These are phyloP conservation scores for Colletotrichum karsti DNA, from an alignment of 2,329 filamentous ascomycete genomes.

Conservation along the genomic window DNA sequence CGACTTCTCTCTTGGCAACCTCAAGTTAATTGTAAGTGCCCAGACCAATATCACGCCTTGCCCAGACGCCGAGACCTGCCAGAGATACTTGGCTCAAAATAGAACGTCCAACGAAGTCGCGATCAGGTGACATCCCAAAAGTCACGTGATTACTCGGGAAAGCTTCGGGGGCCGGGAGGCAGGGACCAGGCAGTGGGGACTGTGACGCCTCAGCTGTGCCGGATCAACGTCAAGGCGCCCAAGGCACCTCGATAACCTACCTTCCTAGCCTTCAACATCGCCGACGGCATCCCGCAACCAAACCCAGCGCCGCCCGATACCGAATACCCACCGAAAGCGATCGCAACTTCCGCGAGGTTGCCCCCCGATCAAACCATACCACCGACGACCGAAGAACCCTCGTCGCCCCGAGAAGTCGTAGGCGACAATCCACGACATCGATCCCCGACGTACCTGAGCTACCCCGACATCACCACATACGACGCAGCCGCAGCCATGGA, in stretches of 20 bases:
- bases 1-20: not conserved
- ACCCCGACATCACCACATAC: not conserved
- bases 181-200: constrained; percentile 19
- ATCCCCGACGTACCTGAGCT: not conserved
- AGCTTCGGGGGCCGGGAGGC: not conserved
- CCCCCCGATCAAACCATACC: too few relatives aligned
- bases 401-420: constrained; percentile 6
- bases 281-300: not conserved
- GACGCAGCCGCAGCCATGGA: constrained; percentile 64
- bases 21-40: not conserved
- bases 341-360: not conserved
- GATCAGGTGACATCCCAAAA: not conserved
- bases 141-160: not conserved
- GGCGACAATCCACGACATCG: constrained; percentile 17
- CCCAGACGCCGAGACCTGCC: constrained; percentile 5
- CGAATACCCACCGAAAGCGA: not conserved
- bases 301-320: not conserved
- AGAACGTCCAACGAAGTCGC: not conserved
- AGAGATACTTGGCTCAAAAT: not conserved
- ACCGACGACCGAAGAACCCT: not conserved
- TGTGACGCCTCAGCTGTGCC: constrained; percentile 28
- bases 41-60: not conserved
- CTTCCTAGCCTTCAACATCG: constrained; percentile 5
- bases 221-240: constrained; percentile 28
- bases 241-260: not conserved